Base-by-base conservation (phyloP, 129 eudicot genomes). In the Flaveria sonorensis region DNA sequence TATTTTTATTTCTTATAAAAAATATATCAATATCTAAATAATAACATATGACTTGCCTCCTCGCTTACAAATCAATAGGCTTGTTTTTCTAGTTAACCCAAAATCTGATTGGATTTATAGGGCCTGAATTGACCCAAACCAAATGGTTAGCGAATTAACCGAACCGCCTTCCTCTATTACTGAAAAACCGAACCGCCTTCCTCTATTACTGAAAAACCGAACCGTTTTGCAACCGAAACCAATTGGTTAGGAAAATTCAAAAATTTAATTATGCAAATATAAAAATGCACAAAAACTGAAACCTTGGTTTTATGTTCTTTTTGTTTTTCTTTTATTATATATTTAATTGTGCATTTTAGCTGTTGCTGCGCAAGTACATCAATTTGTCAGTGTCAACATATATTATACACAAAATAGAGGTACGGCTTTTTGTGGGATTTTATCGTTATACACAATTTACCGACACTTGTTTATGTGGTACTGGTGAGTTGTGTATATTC, bases 381-480 rank as follows among this genome's bases (percentile, higher is more conserved):
- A 42, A n/a, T 52, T 20, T 52, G 59, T 52, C 59, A n/a, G 59
- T 68, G 55, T 43, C 32, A n/a, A 18, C 10, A 65, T 65, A 15
- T 65, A 47, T 46, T 42, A 14, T 69, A 23, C 28, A 69, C 73
- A 69, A 69, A 45, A 21, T 46, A 46, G 73, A 43, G 51, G 74
- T 67, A 40, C 26, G n/a, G 19, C 19, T 69, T 69, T 70, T 20
- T 69, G 73, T 69, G 52, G 47, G 74, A 42, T 13, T 63, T 63
- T 63, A 63, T 63, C 46, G 21, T 63, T 63, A 4, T 15, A 32
- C 21, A 28, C 12, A 20, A n/a, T 67, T 76, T 36, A 53, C 74
- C 53, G 74, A 62, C 74, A 68, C 69, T 23, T 68, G 55, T 55
- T 40, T 68, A 60, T 52, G 75, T 77, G 55, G 55, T 70, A 65